A percentile compares a stretch with the other conserved stretches of the same genome.
Conservation (phyloP, 805 yeast genomes). For the Metschnikowia continentalis region DNA sequence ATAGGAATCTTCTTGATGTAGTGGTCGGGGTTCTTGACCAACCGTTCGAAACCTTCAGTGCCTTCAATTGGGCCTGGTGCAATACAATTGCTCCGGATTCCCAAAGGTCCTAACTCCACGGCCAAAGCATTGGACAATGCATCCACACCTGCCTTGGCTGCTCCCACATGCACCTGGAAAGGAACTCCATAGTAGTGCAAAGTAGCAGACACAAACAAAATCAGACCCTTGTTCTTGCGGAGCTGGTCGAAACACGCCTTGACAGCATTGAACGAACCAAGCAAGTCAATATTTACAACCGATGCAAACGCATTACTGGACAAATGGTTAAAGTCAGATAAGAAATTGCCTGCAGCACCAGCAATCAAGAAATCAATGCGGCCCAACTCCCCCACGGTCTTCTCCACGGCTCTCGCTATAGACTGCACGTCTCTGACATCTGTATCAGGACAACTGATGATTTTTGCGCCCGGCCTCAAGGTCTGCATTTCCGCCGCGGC, state of each 20-base stretch:
- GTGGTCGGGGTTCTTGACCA: constrained; percentile 14
- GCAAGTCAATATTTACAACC: constrained; percentile 36
- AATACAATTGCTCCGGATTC: constrained; percentile 25
- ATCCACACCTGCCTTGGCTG: constrained; percentile 31
- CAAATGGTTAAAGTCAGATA: constrained; percentile 40
- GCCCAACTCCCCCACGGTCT: constrained; percentile 30
- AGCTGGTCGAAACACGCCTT: constrained; percentile 38
- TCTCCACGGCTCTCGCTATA: constrained; percentile 22
- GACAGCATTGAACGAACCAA: constrained; percentile 40
- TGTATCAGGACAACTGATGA: constrained; percentile 20
- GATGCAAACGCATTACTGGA: constrained; percentile 40
- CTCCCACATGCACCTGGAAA: constrained; percentile 30
- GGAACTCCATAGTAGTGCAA: constrained; percentile 44
- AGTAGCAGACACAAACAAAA: constrained; percentile 39
- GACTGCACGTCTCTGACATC: constrained; percentile 25
- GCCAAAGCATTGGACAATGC: constrained; percentile 29
- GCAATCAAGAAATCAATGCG: constrained; percentile 43
- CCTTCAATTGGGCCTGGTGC: constrained; percentile 28
- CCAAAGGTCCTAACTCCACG: constrained; percentile 29
- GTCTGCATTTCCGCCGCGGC: constrained; percentile 22
- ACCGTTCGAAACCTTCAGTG: constrained; percentile 26
- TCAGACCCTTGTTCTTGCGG: constrained; percentile 34
- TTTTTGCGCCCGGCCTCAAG: constrained; percentile 24
- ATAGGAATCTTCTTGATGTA: constrained; percentile 19
- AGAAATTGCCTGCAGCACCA: constrained; percentile 43